Evolutionary conservation across 2,329 filamentous ascomycete genomes (phyloP).

Genomic region (Pseudopithomyces chartarum): DNA sequence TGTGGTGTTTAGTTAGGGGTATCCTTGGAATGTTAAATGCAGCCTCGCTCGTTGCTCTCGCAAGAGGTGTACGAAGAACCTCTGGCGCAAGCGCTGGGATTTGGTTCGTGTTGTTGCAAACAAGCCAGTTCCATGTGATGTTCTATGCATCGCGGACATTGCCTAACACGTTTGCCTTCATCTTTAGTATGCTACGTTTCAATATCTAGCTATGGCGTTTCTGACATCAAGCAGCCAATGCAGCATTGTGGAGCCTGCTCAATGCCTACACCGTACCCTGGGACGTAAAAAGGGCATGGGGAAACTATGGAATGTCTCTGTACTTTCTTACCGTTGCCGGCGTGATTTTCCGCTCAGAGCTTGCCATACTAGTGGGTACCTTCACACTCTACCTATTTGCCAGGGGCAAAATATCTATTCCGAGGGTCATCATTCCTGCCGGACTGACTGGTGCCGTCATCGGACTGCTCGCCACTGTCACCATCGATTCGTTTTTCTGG

Average conservation of each 20-base stretch:
- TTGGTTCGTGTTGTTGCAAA: constrained; percentile 81
- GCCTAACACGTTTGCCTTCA: constrained; percentile 96
- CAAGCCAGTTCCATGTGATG: constrained; percentile 87
- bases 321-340: constrained; percentile 79
- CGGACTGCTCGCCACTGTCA: constrained; percentile 71
- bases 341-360: constrained; percentile 85
- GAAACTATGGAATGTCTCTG: constrained; percentile 67
- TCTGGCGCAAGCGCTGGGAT: constrained; percentile 71
- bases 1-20: constrained; percentile 63
- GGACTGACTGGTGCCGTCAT: constrained; percentile 68
- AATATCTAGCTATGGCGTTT: too few relatives aligned
- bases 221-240: constrained; percentile 59
- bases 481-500: constrained; percentile 94
- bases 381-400: constrained; percentile 69
- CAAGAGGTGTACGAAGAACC: constrained; percentile 64
- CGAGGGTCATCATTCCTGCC: constrained; percentile 66
- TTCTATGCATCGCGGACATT: constrained; percentile 92
- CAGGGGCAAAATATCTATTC: constrained; percentile 58
- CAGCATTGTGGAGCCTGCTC: constrained; percentile 62
- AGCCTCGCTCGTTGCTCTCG: constrained; percentile 68
- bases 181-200: constrained; percentile 66
- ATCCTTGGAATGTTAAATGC: constrained; percentile 80
- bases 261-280: constrained; percentile 50
- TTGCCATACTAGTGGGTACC: constrained; percentile 77
- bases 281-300: constrained; percentile 42